Evolutionary conservation across 2,329 filamentous ascomycete genomes (phyloP).

Genomic region (Fusarium dlaminii): DNA sequence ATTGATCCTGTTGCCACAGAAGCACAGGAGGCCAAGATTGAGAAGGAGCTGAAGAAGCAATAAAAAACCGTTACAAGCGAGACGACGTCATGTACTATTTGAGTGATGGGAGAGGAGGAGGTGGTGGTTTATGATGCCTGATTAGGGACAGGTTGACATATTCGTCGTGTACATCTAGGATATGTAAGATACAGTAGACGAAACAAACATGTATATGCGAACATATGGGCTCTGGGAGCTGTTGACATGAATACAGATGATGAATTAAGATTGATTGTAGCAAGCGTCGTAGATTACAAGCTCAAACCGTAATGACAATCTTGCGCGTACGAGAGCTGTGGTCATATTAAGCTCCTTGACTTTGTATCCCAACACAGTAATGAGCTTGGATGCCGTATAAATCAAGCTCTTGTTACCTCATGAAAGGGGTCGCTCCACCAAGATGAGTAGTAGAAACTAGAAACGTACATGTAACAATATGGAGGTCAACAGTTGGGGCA

Average conservation of each 20-base stretch:
- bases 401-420: not conserved
- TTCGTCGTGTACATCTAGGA: slow-evolving; percentile 41
- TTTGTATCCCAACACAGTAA: not conserved
- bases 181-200: slow-evolving; percentile 41
- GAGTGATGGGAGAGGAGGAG: slow-evolving; percentile 6
- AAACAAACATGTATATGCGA: slow-evolving; percentile 14
- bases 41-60: slow-evolving; percentile 37
- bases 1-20: slow-evolving; percentile 22
- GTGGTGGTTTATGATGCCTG: not conserved
- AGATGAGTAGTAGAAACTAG: not conserved
- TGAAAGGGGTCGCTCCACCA: slow-evolving; percentile 11
- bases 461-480: not conserved
- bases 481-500: not conserved
- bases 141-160: slow-evolving; percentile 4
- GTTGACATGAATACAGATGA: not conserved
- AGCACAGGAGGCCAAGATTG: slow-evolving; percentile 27
- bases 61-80: slow-evolving; percentile 1
- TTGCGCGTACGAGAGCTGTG: not conserved
- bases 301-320: not conserved
- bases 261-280: not conserved
- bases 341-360: not conserved
- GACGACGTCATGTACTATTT: slow-evolving; percentile 23
- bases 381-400: not conserved
- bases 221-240: not conserved
- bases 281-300: not conserved